phyloP scores from a whole-genome alignment of 495 filamentous ascomycete species.

The Filosporella fistucella region DNA sequence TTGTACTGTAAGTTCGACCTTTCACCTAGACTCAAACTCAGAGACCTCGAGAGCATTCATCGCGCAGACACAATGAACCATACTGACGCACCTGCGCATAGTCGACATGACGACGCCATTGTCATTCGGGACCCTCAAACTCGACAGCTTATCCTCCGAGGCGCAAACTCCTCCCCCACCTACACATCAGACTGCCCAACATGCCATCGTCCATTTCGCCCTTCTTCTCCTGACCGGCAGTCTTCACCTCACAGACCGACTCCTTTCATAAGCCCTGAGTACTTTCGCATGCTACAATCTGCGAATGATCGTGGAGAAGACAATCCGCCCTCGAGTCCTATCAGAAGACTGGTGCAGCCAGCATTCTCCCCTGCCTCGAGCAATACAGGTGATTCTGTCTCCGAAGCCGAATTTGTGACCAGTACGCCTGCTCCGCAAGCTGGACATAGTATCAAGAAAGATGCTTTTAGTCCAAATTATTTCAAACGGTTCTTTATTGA shows the following conservation, averaged over 20 bases:
- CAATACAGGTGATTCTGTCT: slow-evolving; percentile 22
- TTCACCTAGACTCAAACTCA: slow-evolving; percentile 2
- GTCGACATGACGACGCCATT: slow-evolving; percentile 86
- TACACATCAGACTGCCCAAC: slow-evolving; percentile 51
- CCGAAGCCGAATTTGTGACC: slow-evolving; percentile 47
- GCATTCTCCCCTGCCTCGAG: slow-evolving; percentile 8
- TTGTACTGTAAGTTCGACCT: slow-evolving; percentile 53
- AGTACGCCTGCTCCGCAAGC: slow-evolving; percentile 45
- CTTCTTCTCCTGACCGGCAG: slow-evolving; percentile 43
- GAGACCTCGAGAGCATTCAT: background rate
- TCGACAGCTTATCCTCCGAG: slow-evolving; percentile 75
- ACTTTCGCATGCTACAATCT: slow-evolving; percentile 84
- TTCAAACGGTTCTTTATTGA: slow-evolving; percentile 90
- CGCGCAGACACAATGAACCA: background rate
- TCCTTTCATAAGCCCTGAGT: slow-evolving; percentile 76
- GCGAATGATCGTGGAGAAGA: slow-evolving; percentile 21
- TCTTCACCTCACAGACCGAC: slow-evolving; percentile 29
- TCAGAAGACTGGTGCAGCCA: slow-evolving; percentile 34
- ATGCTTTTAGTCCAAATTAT: slow-evolving; percentile 86
- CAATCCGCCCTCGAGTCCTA: slow-evolving; percentile 38
- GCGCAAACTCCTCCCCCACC: slow-evolving; percentile 41
- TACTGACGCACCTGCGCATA: slow-evolving; percentile 29
- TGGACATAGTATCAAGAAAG: slow-evolving; percentile 64
- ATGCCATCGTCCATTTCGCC: slow-evolving; percentile 75
- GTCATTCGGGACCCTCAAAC: slow-evolving; percentile 87